Evolutionary conservation across 1,284 basidiomycete genomes (phyloP).

Genomic region (Puccinia novopanici): DNA sequence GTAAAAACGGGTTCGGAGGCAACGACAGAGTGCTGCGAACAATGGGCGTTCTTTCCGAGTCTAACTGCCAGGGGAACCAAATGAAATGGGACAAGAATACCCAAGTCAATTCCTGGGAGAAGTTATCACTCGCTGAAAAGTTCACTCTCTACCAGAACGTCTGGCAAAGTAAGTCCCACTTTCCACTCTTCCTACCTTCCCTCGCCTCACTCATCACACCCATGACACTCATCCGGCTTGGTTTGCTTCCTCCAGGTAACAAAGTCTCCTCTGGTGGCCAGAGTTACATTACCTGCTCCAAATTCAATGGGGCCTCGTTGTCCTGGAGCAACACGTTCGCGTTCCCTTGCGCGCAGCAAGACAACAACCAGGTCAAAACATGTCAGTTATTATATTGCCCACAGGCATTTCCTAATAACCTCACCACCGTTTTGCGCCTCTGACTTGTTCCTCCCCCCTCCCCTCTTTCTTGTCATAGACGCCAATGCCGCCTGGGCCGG

Average conservation of each 20-base stretch:
- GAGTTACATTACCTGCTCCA: background rate
- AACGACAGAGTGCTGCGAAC: background rate
- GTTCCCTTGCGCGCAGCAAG: background rate
- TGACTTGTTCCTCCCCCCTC: background rate
- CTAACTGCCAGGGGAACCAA: background rate
- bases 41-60: background rate
- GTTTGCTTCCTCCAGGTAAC: background rate
- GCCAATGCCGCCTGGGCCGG: slow-evolving; percentile 27
- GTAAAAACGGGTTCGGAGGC: background rate
- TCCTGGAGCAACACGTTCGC: background rate
- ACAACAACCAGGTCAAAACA: slow-evolving; percentile 17
- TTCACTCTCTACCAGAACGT: slow-evolving; percentile 11
- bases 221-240: background rate
- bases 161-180: background rate
- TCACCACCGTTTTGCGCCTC: background rate
- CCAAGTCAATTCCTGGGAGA: background rate
- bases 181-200: background rate
- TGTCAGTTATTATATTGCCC: background rate
- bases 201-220: background rate
- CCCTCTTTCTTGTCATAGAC: background rate
- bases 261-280: background rate
- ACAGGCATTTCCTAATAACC: too few species aligned
- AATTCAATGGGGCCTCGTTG: background rate
- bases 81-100: background rate
- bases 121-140: background rate